Evolutionary conservation across 2,329 filamentous ascomycete genomes (phyloP), one percentile per base, ranked within the genome.

Genomic region (Neurospora sp.): DNA sequence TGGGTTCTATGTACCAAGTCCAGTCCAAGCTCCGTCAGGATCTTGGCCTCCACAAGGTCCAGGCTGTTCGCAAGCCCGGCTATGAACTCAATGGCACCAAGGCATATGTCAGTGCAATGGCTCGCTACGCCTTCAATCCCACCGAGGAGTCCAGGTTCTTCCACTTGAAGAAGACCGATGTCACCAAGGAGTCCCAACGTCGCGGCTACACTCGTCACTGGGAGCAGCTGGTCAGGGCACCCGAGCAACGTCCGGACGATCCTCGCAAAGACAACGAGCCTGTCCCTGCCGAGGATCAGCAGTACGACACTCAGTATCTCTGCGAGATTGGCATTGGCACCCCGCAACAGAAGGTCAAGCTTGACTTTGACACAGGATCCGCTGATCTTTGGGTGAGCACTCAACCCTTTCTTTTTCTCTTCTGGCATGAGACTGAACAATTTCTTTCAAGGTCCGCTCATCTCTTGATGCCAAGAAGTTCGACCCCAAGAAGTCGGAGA

Each of bases 281-380:
- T n/a, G 83, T 90, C 37, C 81, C 83, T 6, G 85, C 86, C 6
- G 84, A 90, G 33, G 90, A 92, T 76, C 83, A 87, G 69, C 87
- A 92, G 78, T 90, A 91, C 74, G 89, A 92, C 72, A 81, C 85
- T 6, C 79, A 86, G 79, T 91, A 92, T 76, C 83, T 92, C 28
- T 89, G 86, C 66, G 83, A 86, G 38, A 86, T 92, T 36, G 76
- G 80, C 15, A 88, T 92, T 71, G 91, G 91, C 37, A 89, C 86
- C 1, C 89, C 89, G 17, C 78, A 83, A 1, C 89, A 92, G 80
- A 87, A 80, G 66, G 73, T 89, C 62, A 84, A 83, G 72, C 78
- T 92, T 15, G 86, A 91, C 75, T 91, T 92, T 72, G 90, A 92
- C 77, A 91, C 89, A 46, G 89, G 89, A 23, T 91, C 88, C 11